A percentile compares a stretch with the other conserved stretches of the same genome.
Evolutionary conservation across 2,329 filamentous ascomycete species (phyloP).

Genomic region (Aspergillus pseudoterreus): DNA sequence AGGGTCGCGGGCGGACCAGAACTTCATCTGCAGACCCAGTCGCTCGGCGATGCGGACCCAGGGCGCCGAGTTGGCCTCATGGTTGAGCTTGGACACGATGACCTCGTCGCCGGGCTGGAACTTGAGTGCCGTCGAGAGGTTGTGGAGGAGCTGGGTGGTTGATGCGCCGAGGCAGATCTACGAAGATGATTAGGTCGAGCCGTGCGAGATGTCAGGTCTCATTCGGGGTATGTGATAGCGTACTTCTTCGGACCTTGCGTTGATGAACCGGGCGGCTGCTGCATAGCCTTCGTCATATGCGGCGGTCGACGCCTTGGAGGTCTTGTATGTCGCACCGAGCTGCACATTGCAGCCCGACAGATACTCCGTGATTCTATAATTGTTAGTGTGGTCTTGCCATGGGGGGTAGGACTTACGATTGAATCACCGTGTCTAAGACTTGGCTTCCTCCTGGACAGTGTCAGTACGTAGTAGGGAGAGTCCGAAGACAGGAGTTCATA

Average conservation of each 20-base stretch:
- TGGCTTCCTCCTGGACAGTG: conserved; percentile 61
- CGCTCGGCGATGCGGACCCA: conserved; percentile 67
- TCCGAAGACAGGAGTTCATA: conserved; percentile 4
- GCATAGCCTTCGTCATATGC: conserved; percentile 59
- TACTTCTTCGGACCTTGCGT: conserved; percentile 63
- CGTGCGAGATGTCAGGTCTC: not conserved
- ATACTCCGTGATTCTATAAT: conserved; percentile 59
- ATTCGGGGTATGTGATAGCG: no score
- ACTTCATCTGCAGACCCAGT: conserved; percentile 61
- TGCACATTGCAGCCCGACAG: conserved; percentile 69
- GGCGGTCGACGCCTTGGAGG: conserved; percentile 57
- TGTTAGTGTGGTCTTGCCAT: not conserved
- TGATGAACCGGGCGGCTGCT: conserved; percentile 68
- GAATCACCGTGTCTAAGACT: conserved; percentile 61
- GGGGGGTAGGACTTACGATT: conserved; percentile 50
- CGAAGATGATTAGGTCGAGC: no score
- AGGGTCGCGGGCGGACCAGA: conserved; percentile 58
- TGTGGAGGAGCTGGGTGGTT: conserved; percentile 73
- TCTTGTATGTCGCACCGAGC: conserved; percentile 66
- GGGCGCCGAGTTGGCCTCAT: conserved; percentile 72
- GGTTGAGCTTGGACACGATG: conserved; percentile 68
- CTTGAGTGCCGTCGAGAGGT: conserved; percentile 56
- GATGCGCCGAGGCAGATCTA: conserved; percentile 58
- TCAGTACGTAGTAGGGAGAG: not conserved
- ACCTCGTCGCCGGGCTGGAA: conserved; percentile 62